These are phyloP conservation scores for Hericium erinaceus DNA, from an alignment of 768 basidiomycete species.

Conservation along the genomic window DNA sequence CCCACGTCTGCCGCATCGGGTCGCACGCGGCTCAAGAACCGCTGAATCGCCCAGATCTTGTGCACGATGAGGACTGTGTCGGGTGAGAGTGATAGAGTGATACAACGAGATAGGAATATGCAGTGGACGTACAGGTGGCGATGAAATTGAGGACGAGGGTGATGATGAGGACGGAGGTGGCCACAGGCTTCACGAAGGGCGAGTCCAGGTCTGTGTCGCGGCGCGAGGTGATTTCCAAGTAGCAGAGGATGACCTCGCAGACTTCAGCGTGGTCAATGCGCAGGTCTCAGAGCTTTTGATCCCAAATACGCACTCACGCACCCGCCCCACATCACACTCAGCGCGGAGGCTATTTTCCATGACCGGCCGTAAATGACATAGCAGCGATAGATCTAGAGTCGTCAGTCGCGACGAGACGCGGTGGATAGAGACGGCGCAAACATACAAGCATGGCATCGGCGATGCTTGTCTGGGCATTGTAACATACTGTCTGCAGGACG, in stretches of 20 bases:
- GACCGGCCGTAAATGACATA: conserved; percentile 16
- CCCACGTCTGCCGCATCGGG: not conserved
- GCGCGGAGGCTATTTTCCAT: conserved; percentile 12
- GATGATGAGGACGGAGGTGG: not conserved
- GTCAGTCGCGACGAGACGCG: not conserved
- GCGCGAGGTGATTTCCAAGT: conserved; percentile 3
- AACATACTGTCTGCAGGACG: conserved; percentile 32
- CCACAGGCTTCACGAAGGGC: not conserved
- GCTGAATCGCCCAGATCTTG: not conserved
- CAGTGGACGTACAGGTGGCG: not conserved
- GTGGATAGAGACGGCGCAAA: not conserved
- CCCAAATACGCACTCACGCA: conserved; percentile 3
- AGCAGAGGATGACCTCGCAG: conserved; percentile 3
- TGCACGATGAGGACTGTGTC: not conserved
- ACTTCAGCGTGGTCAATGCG: conserved; percentile 1
- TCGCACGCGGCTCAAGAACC: not conserved
- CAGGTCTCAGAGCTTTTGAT: conserved; percentile 2
- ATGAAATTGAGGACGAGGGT: not conserved
- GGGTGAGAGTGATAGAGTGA: no score
- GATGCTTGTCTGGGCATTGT: conserved; percentile 32
- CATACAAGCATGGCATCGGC: conserved; percentile 35
- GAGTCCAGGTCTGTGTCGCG: not conserved
- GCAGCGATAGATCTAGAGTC: conserved; percentile 16
- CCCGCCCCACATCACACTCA: conserved; percentile 16
- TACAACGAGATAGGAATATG: no score